Evolutionary conservation across 257 asterid species (phyloP).

Genomic region (Solanum chilense): DNA sequence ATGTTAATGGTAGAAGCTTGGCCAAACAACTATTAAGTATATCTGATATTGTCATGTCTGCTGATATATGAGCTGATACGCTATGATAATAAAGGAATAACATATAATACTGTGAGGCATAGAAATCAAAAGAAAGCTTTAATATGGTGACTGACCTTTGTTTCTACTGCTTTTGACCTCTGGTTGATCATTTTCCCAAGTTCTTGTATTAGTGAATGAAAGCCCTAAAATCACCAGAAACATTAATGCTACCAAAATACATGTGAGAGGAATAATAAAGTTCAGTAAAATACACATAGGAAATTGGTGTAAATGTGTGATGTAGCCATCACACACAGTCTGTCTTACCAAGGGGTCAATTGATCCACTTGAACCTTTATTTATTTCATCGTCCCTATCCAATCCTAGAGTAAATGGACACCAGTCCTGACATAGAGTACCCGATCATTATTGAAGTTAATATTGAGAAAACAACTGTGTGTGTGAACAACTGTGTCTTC

Average conservation of each 20-base stretch:
- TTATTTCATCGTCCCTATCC: constrained; percentile 33
- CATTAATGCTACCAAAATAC: neutral
- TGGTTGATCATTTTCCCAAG: constrained; percentile 18
- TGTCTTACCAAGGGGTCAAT: constrained; percentile 53
- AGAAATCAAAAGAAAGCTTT: neutral
- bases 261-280: neutral
- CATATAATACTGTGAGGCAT: neutral
- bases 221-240: constrained; percentile 39
- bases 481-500: neutral
- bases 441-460: neutral
- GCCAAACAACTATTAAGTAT: neutral
- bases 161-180: constrained; percentile 25
- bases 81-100: neutral
- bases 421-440: constrained; percentile 56
- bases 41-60: neutral
- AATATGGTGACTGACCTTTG: constrained; percentile 25
- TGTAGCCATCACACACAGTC: neutral
- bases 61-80: neutral
- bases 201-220: constrained; percentile 61
- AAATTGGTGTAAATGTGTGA: neutral
- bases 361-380: constrained; percentile 20
- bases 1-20: neutral
- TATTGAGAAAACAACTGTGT: neutral
- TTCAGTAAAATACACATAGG: neutral
- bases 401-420: constrained; percentile 49